Conservation (phyloP, 192 early-diverging fungal genomes). For the Umbelopsis vinacea region DNA sequence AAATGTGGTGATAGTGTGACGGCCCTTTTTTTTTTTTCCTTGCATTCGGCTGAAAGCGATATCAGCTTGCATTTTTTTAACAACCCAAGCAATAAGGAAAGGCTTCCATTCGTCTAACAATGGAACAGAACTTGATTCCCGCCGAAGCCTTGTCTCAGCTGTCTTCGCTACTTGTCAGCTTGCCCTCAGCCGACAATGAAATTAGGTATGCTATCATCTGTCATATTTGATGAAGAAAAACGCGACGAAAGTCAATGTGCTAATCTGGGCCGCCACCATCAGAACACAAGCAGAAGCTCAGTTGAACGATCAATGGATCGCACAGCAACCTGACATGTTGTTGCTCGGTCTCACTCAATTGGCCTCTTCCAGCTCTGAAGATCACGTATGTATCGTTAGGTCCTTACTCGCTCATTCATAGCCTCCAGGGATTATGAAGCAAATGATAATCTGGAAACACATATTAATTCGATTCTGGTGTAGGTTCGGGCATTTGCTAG, state of each 20-base stretch:
- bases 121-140: conserved; percentile 43
- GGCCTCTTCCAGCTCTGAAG: conserved; percentile 37
- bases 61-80: conserved; percentile 12
- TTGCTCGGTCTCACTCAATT: conserved; percentile 54
- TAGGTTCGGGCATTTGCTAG: conserved; percentile 57
- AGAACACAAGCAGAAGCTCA: conserved; percentile 53
- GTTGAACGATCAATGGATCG: conserved; percentile 60
- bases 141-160: conserved; percentile 53
- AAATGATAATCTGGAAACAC: not conserved
- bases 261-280: not conserved
- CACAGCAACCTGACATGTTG: conserved; percentile 50
- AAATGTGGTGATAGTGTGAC: not conserved
- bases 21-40: conserved; percentile 27
- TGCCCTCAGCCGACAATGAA: conserved; percentile 54
- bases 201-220: conserved; percentile 29
- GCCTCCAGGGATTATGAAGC: not conserved
- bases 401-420: too few species aligned
- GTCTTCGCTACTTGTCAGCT: conserved; percentile 46
- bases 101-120: conserved; percentile 9
- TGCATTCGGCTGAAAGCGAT: conserved; percentile 19
- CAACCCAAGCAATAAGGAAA: not conserved
- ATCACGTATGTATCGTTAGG: conserved; percentile 26
- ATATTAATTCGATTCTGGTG: not conserved
- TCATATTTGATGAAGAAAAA: not conserved
- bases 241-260: not conserved